Percentiles rank a stretch among this genome's conserved stretches.
These are phyloP conservation scores for Paspalum vaginatum DNA, from an alignment of 176 grass and related monocot genomes.

Conservation along the genomic window DNA sequence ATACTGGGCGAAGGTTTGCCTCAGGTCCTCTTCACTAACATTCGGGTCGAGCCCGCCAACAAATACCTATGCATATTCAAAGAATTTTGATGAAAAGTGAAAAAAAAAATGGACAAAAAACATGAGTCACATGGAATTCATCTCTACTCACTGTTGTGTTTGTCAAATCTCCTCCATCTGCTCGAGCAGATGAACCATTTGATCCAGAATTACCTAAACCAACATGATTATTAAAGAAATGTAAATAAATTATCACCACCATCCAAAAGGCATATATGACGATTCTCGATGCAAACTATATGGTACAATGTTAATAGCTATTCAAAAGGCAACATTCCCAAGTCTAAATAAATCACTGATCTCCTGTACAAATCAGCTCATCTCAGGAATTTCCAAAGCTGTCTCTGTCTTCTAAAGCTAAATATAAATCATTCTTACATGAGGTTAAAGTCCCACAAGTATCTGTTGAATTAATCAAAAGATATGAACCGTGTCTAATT, in stretches of 20 bases:
- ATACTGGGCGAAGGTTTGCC: conserved; percentile 79
- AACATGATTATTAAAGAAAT: conserved; percentile 12
- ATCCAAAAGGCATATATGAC: background rate
- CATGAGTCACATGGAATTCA: conserved; percentile 28
- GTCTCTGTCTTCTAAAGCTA: background rate
- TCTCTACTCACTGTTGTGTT: conserved; percentile 82
- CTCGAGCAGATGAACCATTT: conserved; percentile 62
- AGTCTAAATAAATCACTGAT: conserved; percentile 2
- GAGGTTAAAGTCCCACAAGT: background rate
- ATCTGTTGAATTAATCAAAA: background rate
- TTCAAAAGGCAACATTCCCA: conserved; percentile 21
- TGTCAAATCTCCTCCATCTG: conserved; percentile 79
- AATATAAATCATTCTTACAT: background rate
- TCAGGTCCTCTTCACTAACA: conserved; percentile 87
- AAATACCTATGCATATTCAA: conserved; percentile 72
- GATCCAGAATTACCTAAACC: conserved; percentile 70
- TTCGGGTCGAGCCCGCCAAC: conserved; percentile 91
- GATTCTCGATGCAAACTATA: conserved; percentile 9
- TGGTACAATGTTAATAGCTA: background rate
- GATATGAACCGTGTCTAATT: conserved; percentile 7
- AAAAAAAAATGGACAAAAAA: background rate
- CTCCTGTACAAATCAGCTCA: background rate
- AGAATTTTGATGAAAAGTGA: conserved; percentile 20
- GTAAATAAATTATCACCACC: conserved; percentile 5
- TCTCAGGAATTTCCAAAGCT: conserved; percentile 2